These are phyloP conservation scores for Striga asiatica DNA, from an alignment of 257 asterid genomes.

Conservation along the genomic window DNA sequence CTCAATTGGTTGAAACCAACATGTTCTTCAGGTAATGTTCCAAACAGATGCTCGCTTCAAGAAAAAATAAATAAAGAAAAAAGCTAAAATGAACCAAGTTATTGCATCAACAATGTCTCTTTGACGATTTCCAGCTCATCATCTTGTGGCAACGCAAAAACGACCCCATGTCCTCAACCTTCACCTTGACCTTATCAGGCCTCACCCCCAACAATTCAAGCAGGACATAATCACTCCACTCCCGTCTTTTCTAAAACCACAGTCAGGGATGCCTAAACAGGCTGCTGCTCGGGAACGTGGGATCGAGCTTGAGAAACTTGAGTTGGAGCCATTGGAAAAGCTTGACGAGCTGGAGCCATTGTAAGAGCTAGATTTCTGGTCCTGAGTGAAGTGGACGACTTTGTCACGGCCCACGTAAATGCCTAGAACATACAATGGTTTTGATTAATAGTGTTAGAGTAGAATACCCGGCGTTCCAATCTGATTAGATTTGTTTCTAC, in stretches of 20 bases:
- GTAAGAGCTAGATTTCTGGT: neutral
- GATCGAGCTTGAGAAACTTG: slow-evolving; percentile 6
- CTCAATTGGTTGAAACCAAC: too few species aligned
- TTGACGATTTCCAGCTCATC: too few species aligned
- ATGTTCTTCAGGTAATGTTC: too few species aligned
- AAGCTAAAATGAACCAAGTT: too few species aligned
- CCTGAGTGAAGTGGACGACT: slow-evolving; percentile 26
- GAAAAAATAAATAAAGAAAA: too few species aligned
- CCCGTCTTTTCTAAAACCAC: slow-evolving; percentile 1
- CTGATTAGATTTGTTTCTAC: too few species aligned
- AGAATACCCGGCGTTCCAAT: too few species aligned
- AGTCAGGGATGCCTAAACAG: slow-evolving; percentile 17
- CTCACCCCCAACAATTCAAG: slow-evolving; percentile 24
- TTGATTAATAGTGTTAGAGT: too few species aligned
- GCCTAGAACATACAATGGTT: neutral
- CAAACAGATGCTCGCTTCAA: too few species aligned
- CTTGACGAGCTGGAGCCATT: neutral
- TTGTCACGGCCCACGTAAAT: slow-evolving; percentile 19
- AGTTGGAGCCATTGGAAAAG: neutral
- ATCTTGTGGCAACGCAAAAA: too few species aligned
- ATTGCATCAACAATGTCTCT: too few species aligned
- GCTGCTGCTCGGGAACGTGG: neutral
- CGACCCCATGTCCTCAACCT: slow-evolving; percentile 12
- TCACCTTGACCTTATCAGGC: slow-evolving; percentile 5
- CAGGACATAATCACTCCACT: slow-evolving; percentile 23